These are phyloP conservation scores for Seiridium unicorne DNA, from an alignment of 2,329 filamentous ascomycete genomes.

Conservation along the genomic window DNA sequence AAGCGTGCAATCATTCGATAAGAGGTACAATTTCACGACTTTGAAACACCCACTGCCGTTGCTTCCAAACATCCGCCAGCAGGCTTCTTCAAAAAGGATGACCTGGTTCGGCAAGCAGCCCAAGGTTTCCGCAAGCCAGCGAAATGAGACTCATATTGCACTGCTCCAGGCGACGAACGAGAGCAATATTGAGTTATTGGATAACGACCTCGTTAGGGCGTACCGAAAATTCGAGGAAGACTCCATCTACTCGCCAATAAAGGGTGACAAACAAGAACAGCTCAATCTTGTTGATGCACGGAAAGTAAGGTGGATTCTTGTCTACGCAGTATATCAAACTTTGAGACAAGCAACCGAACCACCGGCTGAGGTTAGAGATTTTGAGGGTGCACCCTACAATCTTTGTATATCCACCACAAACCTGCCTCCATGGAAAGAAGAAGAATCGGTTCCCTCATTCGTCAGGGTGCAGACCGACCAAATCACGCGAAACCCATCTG, in stretches of 20 bases:
- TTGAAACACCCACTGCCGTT: constrained; percentile 67
- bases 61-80: constrained; percentile 48
- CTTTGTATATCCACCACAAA: constrained; percentile 41
- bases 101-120: constrained; percentile 40
- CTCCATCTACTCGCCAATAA: constrained; percentile 45
- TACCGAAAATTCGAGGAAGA: constrained; percentile 71
- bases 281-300: constrained; percentile 64
- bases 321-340: constrained; percentile 74
- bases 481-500: constrained; percentile 14
- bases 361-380: constrained; percentile 60
- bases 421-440: constrained; percentile 46
- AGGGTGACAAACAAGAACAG: constrained; percentile 55
- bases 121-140: constrained; percentile 45
- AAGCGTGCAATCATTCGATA: constrained; percentile 65
- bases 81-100: constrained; percentile 26
- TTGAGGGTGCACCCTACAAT: constrained; percentile 55
- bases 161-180: constrained; percentile 50
- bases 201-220: constrained; percentile 61
- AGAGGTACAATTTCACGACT: constrained; percentile 54
- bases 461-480: constrained; percentile 27
- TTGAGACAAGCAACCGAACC: constrained; percentile 61
- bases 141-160: constrained; percentile 51
- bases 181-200: constrained; percentile 30
- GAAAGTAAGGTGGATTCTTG: constrained; percentile 75
- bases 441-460: constrained; percentile 23